Evolutionary conservation across 164 flowering plant species (phyloP).

Genomic region (Warburgia ugandensis): DNA sequence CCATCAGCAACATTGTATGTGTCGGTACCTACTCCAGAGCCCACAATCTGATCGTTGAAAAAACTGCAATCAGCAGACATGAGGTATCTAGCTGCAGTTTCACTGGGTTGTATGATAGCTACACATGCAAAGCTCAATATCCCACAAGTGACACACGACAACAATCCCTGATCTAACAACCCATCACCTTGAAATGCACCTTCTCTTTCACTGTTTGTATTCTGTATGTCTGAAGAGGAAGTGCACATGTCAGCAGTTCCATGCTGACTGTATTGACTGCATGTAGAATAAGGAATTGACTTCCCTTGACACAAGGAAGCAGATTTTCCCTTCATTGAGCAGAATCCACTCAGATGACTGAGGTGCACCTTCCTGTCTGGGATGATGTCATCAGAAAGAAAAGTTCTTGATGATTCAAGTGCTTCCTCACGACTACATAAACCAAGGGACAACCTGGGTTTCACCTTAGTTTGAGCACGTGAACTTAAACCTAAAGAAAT

Average conservation of each 20-base stretch:
- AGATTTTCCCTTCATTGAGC: slow-evolving; percentile 40
- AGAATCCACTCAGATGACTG: slow-evolving; percentile 25
- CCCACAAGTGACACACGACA: slow-evolving; percentile 95
- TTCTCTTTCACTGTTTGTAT: slow-evolving; percentile 16
- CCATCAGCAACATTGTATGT: no score
- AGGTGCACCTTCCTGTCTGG: slow-evolving; percentile 26
- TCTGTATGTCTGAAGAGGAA: slow-evolving; percentile 14
- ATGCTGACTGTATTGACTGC: slow-evolving; percentile 8
- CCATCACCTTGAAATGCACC: slow-evolving; percentile 27
- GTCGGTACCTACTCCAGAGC: slow-evolving; percentile 27
- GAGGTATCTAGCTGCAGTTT: slow-evolving; percentile 56
- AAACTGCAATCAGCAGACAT: slow-evolving; percentile 69
- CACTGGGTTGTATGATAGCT: slow-evolving; percentile 77
- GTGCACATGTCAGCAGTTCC: slow-evolving; percentile 17
- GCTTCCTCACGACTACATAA: slow-evolving; percentile 40
- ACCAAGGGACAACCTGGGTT: slow-evolving; percentile 39
- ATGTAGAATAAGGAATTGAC: slow-evolving; percentile 10
- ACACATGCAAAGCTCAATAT: slow-evolving; percentile 76
- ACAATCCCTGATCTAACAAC: slow-evolving; percentile 57
- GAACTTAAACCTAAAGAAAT: slow-evolving; percentile 39
- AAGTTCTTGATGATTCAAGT: slow-evolving; percentile 23
- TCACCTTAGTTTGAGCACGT: slow-evolving; percentile 33
- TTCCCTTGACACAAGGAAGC: slow-evolving; percentile 25
- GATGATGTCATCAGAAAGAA: slow-evolving; percentile 22
- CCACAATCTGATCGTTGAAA: slow-evolving; percentile 48